Evolutionary conservation across 208 protist genomes (phyloP).

Genomic region (Acanthamoeba healyi): DNA sequence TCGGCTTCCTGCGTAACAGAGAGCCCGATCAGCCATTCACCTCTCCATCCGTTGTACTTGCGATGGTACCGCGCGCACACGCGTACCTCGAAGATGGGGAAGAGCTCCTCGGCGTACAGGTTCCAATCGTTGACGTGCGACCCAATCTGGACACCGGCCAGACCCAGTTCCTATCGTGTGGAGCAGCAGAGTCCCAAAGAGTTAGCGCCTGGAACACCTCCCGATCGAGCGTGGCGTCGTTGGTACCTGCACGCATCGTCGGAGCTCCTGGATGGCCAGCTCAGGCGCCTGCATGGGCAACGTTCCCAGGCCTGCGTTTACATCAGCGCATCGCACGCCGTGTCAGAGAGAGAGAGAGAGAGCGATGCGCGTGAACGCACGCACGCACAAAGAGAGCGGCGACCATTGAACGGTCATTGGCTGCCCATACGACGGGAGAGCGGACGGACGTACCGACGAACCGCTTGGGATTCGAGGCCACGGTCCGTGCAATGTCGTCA

Average conservation of each 20-base stretch:
- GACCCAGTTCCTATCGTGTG: conserved; percentile 83
- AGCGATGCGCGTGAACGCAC: no score
- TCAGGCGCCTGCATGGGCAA: conserved; percentile 91
- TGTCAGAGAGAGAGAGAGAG: no score
- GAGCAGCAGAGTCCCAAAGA: no score
- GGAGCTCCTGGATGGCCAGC: conserved; percentile 89
- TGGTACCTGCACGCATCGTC: conserved; percentile 79
- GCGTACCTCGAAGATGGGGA: conserved; percentile 89
- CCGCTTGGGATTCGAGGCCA: conserved; percentile 83
- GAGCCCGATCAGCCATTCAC: no score
- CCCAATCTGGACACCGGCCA: conserved; percentile 92
- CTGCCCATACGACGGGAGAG: no score
- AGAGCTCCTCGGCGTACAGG: conserved; percentile 88
- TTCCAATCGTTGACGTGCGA: conserved; percentile 91
- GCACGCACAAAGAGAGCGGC: no score
- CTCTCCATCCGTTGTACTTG: no score
- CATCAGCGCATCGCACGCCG: background rate
- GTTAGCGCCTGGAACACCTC: no score
- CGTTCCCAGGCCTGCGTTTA: conserved; percentile 83
- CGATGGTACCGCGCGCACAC: no score
- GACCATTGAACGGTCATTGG: no score
- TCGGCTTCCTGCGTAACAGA: conserved; percentile 81
- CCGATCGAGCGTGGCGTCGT: no score
- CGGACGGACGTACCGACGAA: conserved; percentile 82
- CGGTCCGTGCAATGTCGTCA: conserved; percentile 88